Conservation (phyloP, 139 green algal genomes). For the Chlamydomonas urium region DNA sequence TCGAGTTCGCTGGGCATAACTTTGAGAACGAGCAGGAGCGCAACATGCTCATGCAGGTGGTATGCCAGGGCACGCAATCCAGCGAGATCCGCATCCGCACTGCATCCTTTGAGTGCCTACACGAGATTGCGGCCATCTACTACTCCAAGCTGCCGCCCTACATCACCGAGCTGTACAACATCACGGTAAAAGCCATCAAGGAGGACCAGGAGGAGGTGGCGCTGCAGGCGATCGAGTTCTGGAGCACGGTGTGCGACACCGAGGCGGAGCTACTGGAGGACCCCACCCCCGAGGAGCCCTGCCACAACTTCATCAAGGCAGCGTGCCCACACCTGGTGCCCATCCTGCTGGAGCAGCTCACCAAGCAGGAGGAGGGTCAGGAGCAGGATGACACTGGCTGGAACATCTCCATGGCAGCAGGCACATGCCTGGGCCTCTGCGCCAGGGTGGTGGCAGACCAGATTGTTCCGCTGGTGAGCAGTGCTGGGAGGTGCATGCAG, state of each 20-base stretch:
- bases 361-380: constrained; percentile 94
- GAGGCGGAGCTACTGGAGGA: constrained; percentile 59
- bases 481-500: no score
- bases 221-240: constrained; percentile 95
- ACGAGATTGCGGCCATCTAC: constrained; percentile 83
- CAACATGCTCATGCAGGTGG: constrained; percentile 94
- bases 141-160: constrained; percentile 91
- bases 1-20: constrained; percentile 93
- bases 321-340: constrained; percentile 79
- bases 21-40: constrained; percentile 91
- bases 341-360: constrained; percentile 91
- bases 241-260: constrained; percentile 65
- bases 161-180: constrained; percentile 92
- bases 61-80: constrained; percentile 81
- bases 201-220: constrained; percentile 88
- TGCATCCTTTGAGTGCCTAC: constrained; percentile 91
- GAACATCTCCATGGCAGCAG: constrained; percentile 88
- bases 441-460: constrained; percentile 67
- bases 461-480: constrained; percentile 80
- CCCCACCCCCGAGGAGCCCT: constrained; percentile 19
- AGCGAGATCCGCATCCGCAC: constrained; percentile 63
- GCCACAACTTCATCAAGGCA: constrained; percentile 82
- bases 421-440: constrained; percentile 83
- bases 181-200: constrained; percentile 81
- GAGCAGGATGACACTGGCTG: constrained; percentile 86